Evolutionary conservation across 768 basidiomycete species (phyloP), one percentile per base, ranked within the genome.

Genomic region (Coprinopsis sp.): DNA sequence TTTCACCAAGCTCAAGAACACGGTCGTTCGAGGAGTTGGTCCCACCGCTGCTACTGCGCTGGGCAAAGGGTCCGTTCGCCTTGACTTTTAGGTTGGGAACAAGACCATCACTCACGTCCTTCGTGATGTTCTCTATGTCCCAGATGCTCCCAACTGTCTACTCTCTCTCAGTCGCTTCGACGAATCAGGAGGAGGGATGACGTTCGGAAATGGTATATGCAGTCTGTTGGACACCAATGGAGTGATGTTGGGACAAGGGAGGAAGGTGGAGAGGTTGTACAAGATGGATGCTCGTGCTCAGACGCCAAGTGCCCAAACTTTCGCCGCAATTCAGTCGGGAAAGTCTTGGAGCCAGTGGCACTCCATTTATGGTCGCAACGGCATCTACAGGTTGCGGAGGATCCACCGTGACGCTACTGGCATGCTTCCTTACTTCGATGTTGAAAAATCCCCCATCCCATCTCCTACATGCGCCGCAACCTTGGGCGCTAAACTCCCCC

Each of bases 381-480:
- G 18, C 21, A 50, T 42, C 37, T 18, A 16, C 14, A 44, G 44
- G 6, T 33, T 50, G 22, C 43, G 43, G 23, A 24, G 24, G 31
- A 18, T 36, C 23, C 24, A n/a, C n/a, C n/a, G n/a, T n/a, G n/a
- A 33, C 21, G 11, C 2, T 7, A 14, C 24, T 14, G 24, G 31
- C 6, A 11, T 43, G 11, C 39, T 49, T 13, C 11, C 14, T 25
- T 38, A 40, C 16, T 24, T 49, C 13, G 40, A 45, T 12, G 27
- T 50, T 11, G 37, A 46, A 37, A 28, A 36, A 22, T 29, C 7
- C n/a, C 47, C 38, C 27, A 39, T 44, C 16, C 38, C 25, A n/a
- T 43, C 40, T 18, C 40, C 29, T 23, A 53, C 58, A 6, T 66
- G 65, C 48, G 59, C 57, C 16, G 47, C 62, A 2, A 68, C 66